These are phyloP conservation scores for Candida maesae DNA, from an alignment of 805 yeast species.

Conservation along the genomic window DNA sequence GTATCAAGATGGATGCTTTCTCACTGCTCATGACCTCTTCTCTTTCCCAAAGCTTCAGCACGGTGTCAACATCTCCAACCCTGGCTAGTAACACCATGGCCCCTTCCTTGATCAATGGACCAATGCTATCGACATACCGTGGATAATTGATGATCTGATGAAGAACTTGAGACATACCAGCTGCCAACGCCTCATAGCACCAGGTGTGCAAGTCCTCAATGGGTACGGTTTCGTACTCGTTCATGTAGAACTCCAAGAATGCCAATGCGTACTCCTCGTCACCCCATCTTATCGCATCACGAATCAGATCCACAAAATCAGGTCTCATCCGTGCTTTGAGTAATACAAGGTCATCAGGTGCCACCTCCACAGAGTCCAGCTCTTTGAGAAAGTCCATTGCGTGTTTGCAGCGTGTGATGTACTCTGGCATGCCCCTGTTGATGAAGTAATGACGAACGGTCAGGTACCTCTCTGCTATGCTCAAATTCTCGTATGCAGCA, in stretches of 20 bases:
- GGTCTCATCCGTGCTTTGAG: constrained; percentile 8
- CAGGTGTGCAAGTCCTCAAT: constrained; percentile 10
- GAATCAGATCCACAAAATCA: constrained; percentile 9
- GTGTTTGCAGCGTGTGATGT: neutral
- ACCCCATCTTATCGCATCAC: neutral
- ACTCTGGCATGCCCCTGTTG: neutral
- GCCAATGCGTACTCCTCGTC: constrained; percentile 7
- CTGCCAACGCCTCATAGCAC: constrained; percentile 2
- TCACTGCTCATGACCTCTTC: neutral
- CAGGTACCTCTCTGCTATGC: constrained; percentile 1
- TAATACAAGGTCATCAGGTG: constrained; percentile 2
- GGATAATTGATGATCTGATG: neutral
- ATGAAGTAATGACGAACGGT: constrained; percentile 8
- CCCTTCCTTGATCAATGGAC: neutral
- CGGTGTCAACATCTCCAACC: neutral
- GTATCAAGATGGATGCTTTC: neutral
- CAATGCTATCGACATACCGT: neutral
- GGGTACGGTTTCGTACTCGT: constrained; percentile 1
- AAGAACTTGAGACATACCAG: neutral
- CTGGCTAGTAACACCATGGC: neutral
- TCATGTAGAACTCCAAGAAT: constrained; percentile 4
- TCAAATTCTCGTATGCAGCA: constrained; percentile 1
- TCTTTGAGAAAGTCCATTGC: constrained; percentile 5
- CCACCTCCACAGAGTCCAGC: neutral
- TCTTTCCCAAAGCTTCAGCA: constrained; percentile 3